Base-by-base conservation (phyloP, 179 eudicot genomes). In the Corrigiola litoralis region DNA sequence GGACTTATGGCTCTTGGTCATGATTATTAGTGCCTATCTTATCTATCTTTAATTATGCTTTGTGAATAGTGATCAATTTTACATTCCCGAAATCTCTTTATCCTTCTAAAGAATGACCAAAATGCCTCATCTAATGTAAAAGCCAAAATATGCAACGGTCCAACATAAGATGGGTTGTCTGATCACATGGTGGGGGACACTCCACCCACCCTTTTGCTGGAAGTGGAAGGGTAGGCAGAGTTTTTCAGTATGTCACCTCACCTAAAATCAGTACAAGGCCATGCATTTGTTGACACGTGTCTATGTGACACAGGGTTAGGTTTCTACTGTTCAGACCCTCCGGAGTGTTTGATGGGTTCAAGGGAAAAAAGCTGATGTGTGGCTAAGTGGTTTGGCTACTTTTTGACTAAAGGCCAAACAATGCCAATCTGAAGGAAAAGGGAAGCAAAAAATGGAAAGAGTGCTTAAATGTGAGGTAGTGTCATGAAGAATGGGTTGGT, bases 391-490 rank as follows among this genome's bases (percentile, higher is more conserved):
- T 38, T 49, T 13, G 31, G 60, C 37, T 29, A 25, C 33, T 50
- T 50, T 68, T 34, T 67, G 66, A 60, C 60, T 28, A 20, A 38
- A 69, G 32, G 27, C 66, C 66, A 60, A 69, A 59, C 36, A 34
- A 58, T 28, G 5, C 29, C 52, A n/a, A 32, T 36, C 5, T 40
- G 44, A 40, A 40, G 44, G 41, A 27, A 60, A 59, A 16, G 4
- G 20, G 12, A 16, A 20, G 18, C 0, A 8, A 36, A 18, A 48
- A 23, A 18, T n/a, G 27, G 6, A 8, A 44, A 66, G 17, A 13
- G n/a, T 4, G 58, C 34, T n/a, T 6, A 13, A 65, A 29, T 31
- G 54, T 42, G 31, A 54, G 3, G 8, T 5, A 18, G 63, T 53
- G 53, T 44, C 25, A 21, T 24, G 6, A 31, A 66, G 8, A 20